These are phyloP conservation scores for Epichloe brachyelytri DNA, from an alignment of 2,329 filamentous ascomycete genomes.

Conservation along the genomic window DNA sequence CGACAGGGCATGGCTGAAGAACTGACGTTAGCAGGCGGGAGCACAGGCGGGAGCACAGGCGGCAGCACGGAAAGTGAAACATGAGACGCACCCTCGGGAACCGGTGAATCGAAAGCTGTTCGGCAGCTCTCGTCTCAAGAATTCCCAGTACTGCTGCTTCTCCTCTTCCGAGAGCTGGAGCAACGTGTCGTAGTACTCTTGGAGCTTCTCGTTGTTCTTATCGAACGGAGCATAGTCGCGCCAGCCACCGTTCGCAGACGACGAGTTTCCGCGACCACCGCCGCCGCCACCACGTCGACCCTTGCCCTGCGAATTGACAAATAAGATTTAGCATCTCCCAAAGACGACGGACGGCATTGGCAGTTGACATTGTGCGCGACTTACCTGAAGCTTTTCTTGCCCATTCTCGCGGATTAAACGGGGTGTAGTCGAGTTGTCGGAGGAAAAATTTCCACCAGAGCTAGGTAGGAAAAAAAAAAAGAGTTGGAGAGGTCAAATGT, in stretches of 20 bases:
- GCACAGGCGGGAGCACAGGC: not conserved
- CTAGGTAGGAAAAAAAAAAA: not conserved
- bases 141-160: conserved; percentile 69
- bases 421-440: not conserved
- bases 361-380: conserved; percentile 3
- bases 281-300: conserved; percentile 23
- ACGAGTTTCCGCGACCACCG: conserved; percentile 14
- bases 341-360: not conserved
- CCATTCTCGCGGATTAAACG: conserved; percentile 17
- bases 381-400: conserved; percentile 25
- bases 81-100: conserved; percentile 58
- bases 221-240: conserved; percentile 33
- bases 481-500: not conserved
- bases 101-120: conserved; percentile 98
- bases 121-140: conserved; percentile 71
- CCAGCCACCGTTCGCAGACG: conserved; percentile 14
- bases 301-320: conserved; percentile 18
- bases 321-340: conserved; percentile 5
- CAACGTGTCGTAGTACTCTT: conserved; percentile 74
- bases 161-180: conserved; percentile 68
- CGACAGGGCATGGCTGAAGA: conserved; percentile 66
- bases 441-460: not conserved
- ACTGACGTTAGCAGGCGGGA: conserved; percentile 8
- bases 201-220: conserved; percentile 74
- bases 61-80: not conserved